These are phyloP conservation scores for Luvunga scandens DNA, from an alignment of 345 rosid genomes.

Conservation along the genomic window DNA sequence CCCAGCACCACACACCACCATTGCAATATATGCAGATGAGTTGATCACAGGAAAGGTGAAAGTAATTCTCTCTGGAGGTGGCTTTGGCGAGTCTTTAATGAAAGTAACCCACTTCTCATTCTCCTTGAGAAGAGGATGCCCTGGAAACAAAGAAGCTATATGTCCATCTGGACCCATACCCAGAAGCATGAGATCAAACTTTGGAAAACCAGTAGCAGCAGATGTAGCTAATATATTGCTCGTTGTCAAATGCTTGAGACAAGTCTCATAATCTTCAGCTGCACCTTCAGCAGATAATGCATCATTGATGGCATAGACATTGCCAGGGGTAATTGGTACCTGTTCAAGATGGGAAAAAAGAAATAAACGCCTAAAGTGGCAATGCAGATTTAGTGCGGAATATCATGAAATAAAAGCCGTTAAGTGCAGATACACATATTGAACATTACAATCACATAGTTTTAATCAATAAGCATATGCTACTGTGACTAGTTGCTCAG, in stretches of 20 bases:
- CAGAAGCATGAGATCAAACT: slow-evolving; percentile 80
- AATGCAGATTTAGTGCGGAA: background rate
- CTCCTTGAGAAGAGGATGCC: slow-evolving; percentile 67
- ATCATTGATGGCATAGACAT: slow-evolving; percentile 78
- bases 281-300: slow-evolving; percentile 74
- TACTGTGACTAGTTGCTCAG: background rate
- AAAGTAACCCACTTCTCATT: slow-evolving; percentile 68
- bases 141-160: slow-evolving; percentile 79
- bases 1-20: slow-evolving; percentile 70
- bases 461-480: background rate
- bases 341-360: slow-evolving; percentile 13
- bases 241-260: slow-evolving; percentile 59
- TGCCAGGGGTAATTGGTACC: slow-evolving; percentile 65
- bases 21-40: slow-evolving; percentile 65
- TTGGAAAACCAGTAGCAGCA: slow-evolving; percentile 57
- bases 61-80: slow-evolving; percentile 81
- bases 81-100: slow-evolving; percentile 82
- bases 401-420: background rate
- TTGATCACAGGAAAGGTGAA: slow-evolving; percentile 86
- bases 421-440: background rate
- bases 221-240: slow-evolving; percentile 39
- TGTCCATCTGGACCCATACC: slow-evolving; percentile 97
- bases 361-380: background rate
- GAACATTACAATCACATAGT: background rate
- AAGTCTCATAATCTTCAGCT: slow-evolving; percentile 79